Evolutionary conservation across 1,284 basidiomycete species (phyloP).

Genomic region (Acaromyces ingoldii): DNA sequence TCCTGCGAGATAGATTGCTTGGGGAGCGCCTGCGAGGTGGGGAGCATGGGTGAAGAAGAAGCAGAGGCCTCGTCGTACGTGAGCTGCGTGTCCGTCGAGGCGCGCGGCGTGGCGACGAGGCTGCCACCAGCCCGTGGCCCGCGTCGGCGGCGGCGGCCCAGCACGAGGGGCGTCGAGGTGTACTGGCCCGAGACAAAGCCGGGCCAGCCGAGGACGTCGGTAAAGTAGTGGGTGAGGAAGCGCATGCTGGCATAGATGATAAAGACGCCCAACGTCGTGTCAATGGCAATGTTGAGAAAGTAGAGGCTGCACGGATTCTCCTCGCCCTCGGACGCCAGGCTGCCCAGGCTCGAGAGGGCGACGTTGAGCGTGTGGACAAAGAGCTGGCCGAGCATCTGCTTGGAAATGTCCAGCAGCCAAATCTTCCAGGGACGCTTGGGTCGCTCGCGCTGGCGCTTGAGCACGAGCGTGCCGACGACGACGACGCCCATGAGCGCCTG

Average conservation of each 20-base stretch:
- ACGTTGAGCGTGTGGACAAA: constrained; percentile 85
- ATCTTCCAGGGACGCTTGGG: constrained; percentile 84
- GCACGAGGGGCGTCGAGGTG: constrained; percentile 54
- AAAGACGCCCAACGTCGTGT: constrained; percentile 83
- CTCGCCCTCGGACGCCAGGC: constrained; percentile 12
- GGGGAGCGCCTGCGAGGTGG: too few relatives aligned
- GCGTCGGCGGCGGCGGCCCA: constrained; percentile 1
- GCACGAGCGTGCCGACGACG: constrained; percentile 76
- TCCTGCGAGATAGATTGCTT: too few relatives aligned
- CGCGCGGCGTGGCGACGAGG: too few relatives aligned
- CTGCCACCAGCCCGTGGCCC: too few relatives aligned
- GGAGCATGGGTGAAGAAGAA: constrained; percentile 4
- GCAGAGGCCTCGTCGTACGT: constrained; percentile 2
- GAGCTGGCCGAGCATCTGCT: constrained; percentile 86
- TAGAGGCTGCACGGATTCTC: constrained; percentile 57
- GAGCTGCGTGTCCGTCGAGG: too few relatives aligned
- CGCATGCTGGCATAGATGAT: constrained; percentile 78
- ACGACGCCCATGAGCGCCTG: constrained; percentile 80
- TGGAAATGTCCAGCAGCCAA: constrained; percentile 59
- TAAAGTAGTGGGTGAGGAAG: constrained; percentile 64
- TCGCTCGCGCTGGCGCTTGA: constrained; percentile 80
- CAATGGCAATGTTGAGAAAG: constrained; percentile 88
- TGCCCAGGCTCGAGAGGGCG: constrained; percentile 35
- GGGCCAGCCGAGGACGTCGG: constrained; percentile 63
- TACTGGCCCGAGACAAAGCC: constrained; percentile 84